Conservation (phyloP, 495 filamentous ascomycete genomes). For the Oidiodendron maius region DNA sequence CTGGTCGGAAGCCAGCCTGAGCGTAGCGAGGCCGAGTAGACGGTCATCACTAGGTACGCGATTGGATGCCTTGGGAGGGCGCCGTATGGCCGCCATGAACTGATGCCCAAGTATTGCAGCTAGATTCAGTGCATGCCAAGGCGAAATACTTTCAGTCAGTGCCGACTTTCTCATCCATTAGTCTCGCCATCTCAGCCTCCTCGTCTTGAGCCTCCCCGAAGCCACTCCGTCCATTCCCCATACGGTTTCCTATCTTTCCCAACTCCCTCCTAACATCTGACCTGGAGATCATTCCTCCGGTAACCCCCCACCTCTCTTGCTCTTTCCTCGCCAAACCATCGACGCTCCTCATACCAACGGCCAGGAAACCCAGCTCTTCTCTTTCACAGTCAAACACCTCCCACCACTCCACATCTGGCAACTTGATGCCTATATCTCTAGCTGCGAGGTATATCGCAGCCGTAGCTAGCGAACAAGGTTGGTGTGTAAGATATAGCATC, state of each 20-base stretch:
- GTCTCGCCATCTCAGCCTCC: slow-evolving; percentile 54
- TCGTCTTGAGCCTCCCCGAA: slow-evolving; percentile 33
- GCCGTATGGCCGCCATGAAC: too few species aligned
- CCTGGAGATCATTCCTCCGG: slow-evolving; percentile 34
- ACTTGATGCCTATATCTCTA: slow-evolving; percentile 66
- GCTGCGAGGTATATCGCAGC: slow-evolving; percentile 86
- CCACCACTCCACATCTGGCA: slow-evolving; percentile 89
- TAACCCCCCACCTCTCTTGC: slow-evolving; percentile 27
- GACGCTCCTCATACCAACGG: slow-evolving; percentile 78
- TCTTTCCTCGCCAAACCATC: slow-evolving; percentile 58
- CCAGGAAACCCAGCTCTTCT: slow-evolving; percentile 90
- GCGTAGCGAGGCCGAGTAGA: too few species aligned
- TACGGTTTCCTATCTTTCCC: slow-evolving; percentile 29
- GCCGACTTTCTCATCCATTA: slow-evolving; percentile 27
- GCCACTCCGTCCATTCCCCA: slow-evolving; percentile 25
- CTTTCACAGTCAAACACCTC: slow-evolving; percentile 97
- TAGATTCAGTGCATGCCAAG: too few species aligned
- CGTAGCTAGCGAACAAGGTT: slow-evolving; percentile 78
- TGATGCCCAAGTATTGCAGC: too few species aligned
- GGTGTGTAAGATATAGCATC: slow-evolving; percentile 84
- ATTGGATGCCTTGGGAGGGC: too few species aligned
- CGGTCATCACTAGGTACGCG: too few species aligned
- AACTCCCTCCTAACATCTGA: slow-evolving; percentile 36
- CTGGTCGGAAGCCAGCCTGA: too few species aligned
- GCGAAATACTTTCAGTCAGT: not conserved